Evolutionary conservation across 140 eudicot species (phyloP).

Genomic region (Bidens hawaiensis): DNA sequence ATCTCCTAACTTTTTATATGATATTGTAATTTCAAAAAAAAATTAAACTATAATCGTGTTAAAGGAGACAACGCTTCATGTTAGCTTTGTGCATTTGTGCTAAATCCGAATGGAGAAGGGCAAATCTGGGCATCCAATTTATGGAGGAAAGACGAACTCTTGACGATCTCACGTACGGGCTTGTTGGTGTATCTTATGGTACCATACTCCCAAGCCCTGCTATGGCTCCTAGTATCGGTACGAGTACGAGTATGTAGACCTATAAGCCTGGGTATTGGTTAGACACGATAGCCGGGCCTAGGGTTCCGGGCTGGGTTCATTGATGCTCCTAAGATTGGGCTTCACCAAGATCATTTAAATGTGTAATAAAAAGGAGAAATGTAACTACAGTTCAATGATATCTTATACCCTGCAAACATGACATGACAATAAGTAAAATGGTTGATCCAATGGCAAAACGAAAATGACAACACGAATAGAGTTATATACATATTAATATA

Average conservation of each 20-base stretch:
- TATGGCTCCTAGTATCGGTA: slow-evolving; percentile 53
- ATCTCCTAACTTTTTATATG: no score
- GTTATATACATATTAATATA: no score
- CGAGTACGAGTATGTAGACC: slow-evolving; percentile 67
- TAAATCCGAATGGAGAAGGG: not conserved
- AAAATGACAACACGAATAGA: no score
- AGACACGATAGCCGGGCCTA: slow-evolving; percentile 75
- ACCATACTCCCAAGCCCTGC: slow-evolving; percentile 77
- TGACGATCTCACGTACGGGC: slow-evolving; percentile 56
- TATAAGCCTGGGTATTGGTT: slow-evolving; percentile 51
- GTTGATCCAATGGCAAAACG: no score
- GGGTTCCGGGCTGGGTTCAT: slow-evolving; percentile 99
- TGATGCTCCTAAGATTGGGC: slow-evolving; percentile 85
- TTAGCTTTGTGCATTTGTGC: not conserved
- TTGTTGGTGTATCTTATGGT: slow-evolving; percentile 60
- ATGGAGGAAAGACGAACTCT: slow-evolving; percentile 45
- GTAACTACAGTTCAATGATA: not conserved
- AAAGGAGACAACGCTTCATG: not conserved
- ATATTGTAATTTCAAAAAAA: no score
- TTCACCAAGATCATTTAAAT: slow-evolving; percentile 13
- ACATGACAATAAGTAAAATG: slow-evolving; percentile 62
- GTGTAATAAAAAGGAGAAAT: not conserved
- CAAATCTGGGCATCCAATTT: not conserved
- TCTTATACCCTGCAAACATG: slow-evolving; percentile 68
- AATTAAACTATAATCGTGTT: no score